Percentiles rank a stretch among this genome's conserved stretches.
Evolutionary conservation across 2,329 filamentous ascomycete species (phyloP).

Genomic region (Penicillium sp.): DNA sequence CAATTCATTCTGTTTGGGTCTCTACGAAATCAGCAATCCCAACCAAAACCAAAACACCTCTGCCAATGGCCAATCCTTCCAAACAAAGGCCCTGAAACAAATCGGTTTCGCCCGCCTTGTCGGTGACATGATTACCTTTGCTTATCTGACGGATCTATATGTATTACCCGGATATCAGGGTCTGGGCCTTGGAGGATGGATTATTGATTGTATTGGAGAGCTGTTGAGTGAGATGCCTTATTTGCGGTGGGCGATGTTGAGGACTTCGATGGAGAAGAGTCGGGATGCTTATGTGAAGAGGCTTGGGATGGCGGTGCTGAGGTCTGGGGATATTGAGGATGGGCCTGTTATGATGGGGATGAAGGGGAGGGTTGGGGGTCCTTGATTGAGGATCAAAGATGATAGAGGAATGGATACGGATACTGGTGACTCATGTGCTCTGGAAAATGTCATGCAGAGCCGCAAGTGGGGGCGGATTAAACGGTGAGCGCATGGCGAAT

Average conservation of each 20-base stretch:
- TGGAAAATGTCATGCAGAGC: neutral
- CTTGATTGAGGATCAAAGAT: neutral
- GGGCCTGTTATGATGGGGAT: conserved; percentile 19
- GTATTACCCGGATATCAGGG: conserved; percentile 56
- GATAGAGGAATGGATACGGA: too few relatives aligned
- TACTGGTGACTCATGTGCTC: neutral
- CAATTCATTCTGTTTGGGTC: conserved; percentile 3
- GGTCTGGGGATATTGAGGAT: conserved; percentile 11
- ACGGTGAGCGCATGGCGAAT: neutral
- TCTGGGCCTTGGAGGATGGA: conserved; percentile 67
- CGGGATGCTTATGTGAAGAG: conserved; percentile 27
- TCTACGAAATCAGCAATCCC: neutral
- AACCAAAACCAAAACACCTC: neutral
- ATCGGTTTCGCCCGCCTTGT: conserved; percentile 5
- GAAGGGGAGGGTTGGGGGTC: neutral
- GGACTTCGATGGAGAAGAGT: conserved; percentile 27
- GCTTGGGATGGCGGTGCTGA: conserved; percentile 31
- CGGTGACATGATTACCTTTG: conserved; percentile 7
- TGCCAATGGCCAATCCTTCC: neutral
- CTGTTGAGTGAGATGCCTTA: conserved; percentile 61
- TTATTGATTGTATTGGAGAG: conserved; percentile 66
- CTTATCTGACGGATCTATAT: conserved; percentile 5
- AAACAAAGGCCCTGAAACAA: neutral
- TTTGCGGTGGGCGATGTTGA: conserved; percentile 59
- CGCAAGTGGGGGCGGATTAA: neutral